Conservation (phyloP, 768 basidiomycete species). For the Boletus subcaerulescens region DNA sequence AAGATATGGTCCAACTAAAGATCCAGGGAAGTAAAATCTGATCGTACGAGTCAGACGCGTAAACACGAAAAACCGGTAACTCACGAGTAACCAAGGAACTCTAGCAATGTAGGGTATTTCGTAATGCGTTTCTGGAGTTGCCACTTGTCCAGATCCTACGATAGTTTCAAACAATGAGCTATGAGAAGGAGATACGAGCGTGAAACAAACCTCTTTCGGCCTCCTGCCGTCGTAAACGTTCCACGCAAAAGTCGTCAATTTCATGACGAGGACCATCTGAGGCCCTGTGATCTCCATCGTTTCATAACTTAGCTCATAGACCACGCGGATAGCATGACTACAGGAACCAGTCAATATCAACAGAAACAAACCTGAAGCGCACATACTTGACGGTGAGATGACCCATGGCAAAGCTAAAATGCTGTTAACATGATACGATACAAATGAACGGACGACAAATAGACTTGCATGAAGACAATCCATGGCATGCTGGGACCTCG, state of each 20-base stretch:
- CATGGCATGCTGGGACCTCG: constrained; percentile 81
- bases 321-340: constrained; percentile 69
- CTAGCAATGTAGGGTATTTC: constrained; percentile 73
- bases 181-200: neutral
- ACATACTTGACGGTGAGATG: constrained; percentile 89
- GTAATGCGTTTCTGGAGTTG: constrained; percentile 66
- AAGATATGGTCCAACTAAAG: constrained; percentile 88
- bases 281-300: constrained; percentile 86
- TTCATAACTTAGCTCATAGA: constrained; percentile 61
- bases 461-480: constrained; percentile 72
- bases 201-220: constrained; percentile 54
- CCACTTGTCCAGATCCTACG: constrained; percentile 85
- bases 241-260: constrained; percentile 97
- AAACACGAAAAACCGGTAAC: constrained; percentile 27
- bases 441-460: neutral
- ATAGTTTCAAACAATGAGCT: neutral
- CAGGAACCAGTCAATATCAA: neutral
- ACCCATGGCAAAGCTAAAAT: constrained; percentile 76
- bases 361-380: neutral
- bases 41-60: neutral
- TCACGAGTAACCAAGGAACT: constrained; percentile 90
- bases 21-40: constrained; percentile 96
- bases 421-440: neutral
- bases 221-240: constrained; percentile 87
- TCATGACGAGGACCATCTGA: constrained; percentile 97